Base-by-base conservation (phyloP, 2,329 filamentous ascomycete genomes). In the Ilyonectria destructans region DNA sequence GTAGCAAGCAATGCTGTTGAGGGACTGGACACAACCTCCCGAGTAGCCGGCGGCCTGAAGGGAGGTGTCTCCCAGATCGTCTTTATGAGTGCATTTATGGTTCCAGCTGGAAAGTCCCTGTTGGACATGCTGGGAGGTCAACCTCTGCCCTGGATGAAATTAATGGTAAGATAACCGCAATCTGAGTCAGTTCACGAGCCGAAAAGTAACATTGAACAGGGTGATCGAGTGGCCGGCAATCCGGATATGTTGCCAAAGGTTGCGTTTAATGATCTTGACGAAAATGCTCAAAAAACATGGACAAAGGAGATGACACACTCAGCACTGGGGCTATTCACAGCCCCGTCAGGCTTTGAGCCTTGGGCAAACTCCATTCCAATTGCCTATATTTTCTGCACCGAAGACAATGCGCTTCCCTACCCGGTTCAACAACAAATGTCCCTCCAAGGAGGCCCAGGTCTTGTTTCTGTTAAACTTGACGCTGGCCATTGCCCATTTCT, bases 1-100 rank as follows among this genome's bases (percentile, higher is more conserved):
- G 59, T 62, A 1, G 59, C 49, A 9, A 62, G 59, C 49, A 55
- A 62, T 12, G 49, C 59, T 6, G 51, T 62, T 4, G 49, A 55
- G 12, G 51, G 59, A 2, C n/a, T 62, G 7, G 49, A 62, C 21
- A 52, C 52, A 6, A 19, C 15, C 21, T 48, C 49, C 1, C 29
- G 49, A n/a, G 35, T 26, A 4, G 51, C 40, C 17, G n/a, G n/a
- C 1, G 59, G 59, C 7, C 33, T 48, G 5, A 9, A 37, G 17
- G 59, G 59, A 19, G 59, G 59, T 2, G 49, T 62, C 6, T 26
- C 35, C 7, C 59, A 45, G 19, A 6, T 62, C 12, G 29, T 62
- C 9, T 62, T 46, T 9, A 6, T 62, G 29, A 55, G 37, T 8
- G 59, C 59, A 17, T 62, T 62, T 19, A 62, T 62, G 49, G 46